These are phyloP conservation scores for Takashimella koratensis DNA, from an alignment of 1,284 basidiomycete genomes.

Conservation along the genomic window DNA sequence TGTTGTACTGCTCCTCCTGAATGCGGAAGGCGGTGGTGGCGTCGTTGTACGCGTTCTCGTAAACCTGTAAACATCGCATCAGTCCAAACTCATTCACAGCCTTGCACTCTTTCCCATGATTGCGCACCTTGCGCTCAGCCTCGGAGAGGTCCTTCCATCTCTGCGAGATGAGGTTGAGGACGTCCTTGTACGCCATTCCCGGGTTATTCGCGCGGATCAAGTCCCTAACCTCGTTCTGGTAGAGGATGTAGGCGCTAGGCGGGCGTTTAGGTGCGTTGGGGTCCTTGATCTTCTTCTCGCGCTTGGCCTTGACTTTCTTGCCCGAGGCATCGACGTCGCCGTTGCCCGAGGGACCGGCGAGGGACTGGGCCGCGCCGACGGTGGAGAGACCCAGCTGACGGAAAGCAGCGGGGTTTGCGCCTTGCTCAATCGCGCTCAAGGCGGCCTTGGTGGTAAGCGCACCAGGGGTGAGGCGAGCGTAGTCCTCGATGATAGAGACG, in stretches of 20 bases:
- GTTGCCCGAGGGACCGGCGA: slow-evolving; percentile 9
- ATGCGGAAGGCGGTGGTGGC: slow-evolving; percentile 24
- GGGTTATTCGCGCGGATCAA: slow-evolving; percentile 58
- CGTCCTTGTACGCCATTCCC: slow-evolving; percentile 64
- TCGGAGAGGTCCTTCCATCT: slow-evolving; percentile 68
- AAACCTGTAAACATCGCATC: slow-evolving; percentile 11
- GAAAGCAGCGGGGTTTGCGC: slow-evolving; percentile 2
- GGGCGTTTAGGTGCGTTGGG: slow-evolving; percentile 93
- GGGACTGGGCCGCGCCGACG: slow-evolving; percentile 20
- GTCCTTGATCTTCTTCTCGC: slow-evolving; percentile 62
- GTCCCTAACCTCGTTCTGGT: slow-evolving; percentile 86
- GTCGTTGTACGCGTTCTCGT: slow-evolving; percentile 27
- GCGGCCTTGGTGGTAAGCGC: slow-evolving; percentile 21
- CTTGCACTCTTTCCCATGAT: not conserved
- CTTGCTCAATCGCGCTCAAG: slow-evolving; percentile 16
- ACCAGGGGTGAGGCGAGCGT: slow-evolving; percentile 39
- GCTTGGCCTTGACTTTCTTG: slow-evolving; percentile 33
- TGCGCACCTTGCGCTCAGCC: slow-evolving; percentile 67
- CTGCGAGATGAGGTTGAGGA: slow-evolving; percentile 67
- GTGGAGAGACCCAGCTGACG: not conserved
- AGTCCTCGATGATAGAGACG: slow-evolving; percentile 44
- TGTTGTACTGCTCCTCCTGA: slow-evolving; percentile 29
- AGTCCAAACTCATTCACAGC: not conserved
- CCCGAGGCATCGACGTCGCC: not conserved
- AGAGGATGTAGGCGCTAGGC: slow-evolving; percentile 89